Conservation (phyloP, 2,329 filamentous ascomycete species). For the Cladosporium sp. region DNA sequence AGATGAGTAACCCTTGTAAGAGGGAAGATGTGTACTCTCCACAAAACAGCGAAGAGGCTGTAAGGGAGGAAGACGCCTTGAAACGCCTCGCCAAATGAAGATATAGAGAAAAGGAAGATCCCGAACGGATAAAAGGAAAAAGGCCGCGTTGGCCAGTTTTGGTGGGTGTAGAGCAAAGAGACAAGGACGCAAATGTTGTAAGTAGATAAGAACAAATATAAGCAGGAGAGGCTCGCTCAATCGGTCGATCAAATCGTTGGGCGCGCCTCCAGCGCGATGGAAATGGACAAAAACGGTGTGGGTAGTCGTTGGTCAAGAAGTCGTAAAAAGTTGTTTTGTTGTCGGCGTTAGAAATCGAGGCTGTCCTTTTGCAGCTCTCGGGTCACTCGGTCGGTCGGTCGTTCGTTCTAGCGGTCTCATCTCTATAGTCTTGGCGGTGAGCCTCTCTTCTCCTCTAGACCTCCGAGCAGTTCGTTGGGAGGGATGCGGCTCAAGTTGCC, state of each 20-base stretch:
- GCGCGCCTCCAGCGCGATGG: background rate
- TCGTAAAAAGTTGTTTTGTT: background rate
- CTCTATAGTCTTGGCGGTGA: constrained; percentile 1
- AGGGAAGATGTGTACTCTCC: background rate
- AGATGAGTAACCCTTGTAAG: background rate
- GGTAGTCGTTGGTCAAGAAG: background rate
- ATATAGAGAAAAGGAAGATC: background rate
- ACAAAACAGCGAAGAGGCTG: background rate
- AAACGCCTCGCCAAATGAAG: constrained; percentile 6
- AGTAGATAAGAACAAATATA: constrained; percentile 4
- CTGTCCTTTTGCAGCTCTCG: background rate
- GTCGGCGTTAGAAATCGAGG: background rate
- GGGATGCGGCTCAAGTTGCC: constrained; percentile 49
- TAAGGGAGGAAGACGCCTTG: background rate
- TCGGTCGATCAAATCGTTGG: background rate
- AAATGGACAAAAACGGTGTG: background rate
- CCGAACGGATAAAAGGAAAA: background rate
- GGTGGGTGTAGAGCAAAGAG: background rate
- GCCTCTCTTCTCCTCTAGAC: constrained; percentile 23
- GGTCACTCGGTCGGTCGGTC: background rate
- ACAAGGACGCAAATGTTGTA: background rate
- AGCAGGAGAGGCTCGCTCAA: background rate
- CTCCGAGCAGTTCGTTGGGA: constrained; percentile 36
- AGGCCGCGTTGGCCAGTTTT: background rate
- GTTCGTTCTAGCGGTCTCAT: background rate